Percentiles rank a stretch among this genome's conserved stretches.
phyloP scores from a whole-genome alignment of 148 eudicot genomes.

The Cornus florida region DNA sequence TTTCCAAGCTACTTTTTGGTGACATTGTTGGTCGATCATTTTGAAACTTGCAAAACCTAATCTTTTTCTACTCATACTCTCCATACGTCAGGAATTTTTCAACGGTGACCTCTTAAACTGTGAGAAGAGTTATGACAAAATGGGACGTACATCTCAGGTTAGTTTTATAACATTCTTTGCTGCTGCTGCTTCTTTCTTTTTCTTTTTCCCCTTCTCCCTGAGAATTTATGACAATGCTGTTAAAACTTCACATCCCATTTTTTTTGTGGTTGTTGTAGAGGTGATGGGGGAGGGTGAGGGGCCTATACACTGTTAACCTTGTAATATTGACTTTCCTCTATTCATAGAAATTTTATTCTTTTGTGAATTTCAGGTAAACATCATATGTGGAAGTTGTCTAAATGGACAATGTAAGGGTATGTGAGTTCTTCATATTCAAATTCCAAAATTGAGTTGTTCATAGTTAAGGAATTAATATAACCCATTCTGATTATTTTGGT shows the following conservation, averaged over 20 bases:
- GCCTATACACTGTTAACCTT: neutral
- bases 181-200: too few relatives aligned
- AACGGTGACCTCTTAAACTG: constrained; percentile 75
- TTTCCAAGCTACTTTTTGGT: neutral
- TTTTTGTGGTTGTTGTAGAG: neutral
- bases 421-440: neutral
- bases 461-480: neutral
- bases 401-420: constrained; percentile 74
- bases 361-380: constrained; percentile 56
- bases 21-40: neutral
- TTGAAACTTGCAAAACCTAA: neutral
- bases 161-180: constrained; percentile 13
- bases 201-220: too few relatives aligned
- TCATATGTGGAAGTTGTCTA: constrained; percentile 76
- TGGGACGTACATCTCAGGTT: constrained; percentile 92
- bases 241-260: neutral
- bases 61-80: neutral
- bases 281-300: constrained; percentile 4
- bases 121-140: constrained; percentile 72
- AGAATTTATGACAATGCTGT: neutral
- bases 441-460: neutral
- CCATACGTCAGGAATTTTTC: constrained; percentile 54
- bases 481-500: neutral
- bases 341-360: neutral
- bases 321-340: neutral